Evolutionary conservation across 75 land plant genomes (phyloP).

Genomic region (Sequoiadendron giganteum): DNA sequence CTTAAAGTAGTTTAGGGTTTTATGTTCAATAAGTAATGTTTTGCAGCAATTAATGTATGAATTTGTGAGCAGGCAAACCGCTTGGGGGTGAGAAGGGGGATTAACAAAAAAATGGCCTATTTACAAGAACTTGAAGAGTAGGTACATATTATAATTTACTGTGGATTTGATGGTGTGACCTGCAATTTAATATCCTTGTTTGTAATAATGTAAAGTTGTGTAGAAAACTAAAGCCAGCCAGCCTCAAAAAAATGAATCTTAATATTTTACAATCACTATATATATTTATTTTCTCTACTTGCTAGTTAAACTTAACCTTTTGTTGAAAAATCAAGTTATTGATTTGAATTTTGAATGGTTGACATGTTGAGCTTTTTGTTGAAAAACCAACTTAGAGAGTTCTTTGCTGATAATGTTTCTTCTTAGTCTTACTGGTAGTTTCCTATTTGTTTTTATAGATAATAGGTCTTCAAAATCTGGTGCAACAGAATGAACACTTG

Average conservation of each 20-base stretch:
- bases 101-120: conserved; percentile 90
- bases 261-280: not conserved
- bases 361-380: not conserved
- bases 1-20: not conserved
- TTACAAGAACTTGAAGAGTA: conserved; percentile 89
- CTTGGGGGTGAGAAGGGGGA: conserved; percentile 58
- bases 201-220: not conserved
- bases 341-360: not conserved
- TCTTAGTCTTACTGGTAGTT: not conserved
- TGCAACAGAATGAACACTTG: conserved; percentile 78
- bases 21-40: not conserved
- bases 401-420: conserved; percentile 5
- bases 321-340: not conserved
- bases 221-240: not conserved
- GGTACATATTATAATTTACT: conserved; percentile 38
- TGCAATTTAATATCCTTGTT: not conserved
- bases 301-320: not conserved
- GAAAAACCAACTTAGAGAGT: not conserved
- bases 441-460: conserved; percentile 30
- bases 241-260: not conserved
- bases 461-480: conserved; percentile 83
- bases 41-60: not conserved
- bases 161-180: not conserved
- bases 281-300: not conserved
- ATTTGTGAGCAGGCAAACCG: conserved; percentile 63